phyloP scores from a whole-genome alignment of 2,329 filamentous ascomycete genomes.

The Stenocarpella maydis region DNA sequence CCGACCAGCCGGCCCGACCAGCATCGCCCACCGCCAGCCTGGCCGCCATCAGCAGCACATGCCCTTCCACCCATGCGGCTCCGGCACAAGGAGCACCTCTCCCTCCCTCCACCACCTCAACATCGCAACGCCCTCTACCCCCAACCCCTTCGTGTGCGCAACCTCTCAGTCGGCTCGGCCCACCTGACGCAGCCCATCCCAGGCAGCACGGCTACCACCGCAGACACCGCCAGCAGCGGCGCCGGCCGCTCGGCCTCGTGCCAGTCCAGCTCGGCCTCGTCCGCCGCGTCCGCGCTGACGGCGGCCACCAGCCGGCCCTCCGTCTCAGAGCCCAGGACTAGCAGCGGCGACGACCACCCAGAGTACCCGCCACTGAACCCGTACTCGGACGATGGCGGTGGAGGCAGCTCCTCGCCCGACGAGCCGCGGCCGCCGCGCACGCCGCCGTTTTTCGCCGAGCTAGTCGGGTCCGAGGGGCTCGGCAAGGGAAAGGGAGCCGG shows the following conservation, averaged over 20 bases:
- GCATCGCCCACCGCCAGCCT: background rate
- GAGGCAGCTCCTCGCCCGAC: slow-evolving; percentile 15
- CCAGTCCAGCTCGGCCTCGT: background rate
- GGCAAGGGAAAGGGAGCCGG: background rate
- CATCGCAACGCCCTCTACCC: slow-evolving; percentile 9
- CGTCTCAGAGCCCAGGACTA: slow-evolving; percentile 3
- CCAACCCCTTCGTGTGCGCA: slow-evolving; percentile 30
- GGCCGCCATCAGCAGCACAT: background rate
- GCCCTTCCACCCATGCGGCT: background rate
- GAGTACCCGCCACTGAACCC: slow-evolving; percentile 44
- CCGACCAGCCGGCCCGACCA: background rate
- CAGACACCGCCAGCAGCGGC: background rate
- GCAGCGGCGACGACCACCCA: slow-evolving; percentile 31
- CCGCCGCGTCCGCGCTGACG: background rate
- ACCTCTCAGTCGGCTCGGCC: slow-evolving; percentile 12
- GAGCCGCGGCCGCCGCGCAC: slow-evolving; percentile 32
- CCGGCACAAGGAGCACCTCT: background rate
- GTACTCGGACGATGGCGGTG: slow-evolving; percentile 35
- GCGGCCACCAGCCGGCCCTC: background rate
- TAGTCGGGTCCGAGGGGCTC: slow-evolving; percentile 16
- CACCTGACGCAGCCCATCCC: background rate
- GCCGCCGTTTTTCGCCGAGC: slow-evolving; percentile 34
- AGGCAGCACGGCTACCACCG: background rate
- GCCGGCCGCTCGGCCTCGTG: background rate
- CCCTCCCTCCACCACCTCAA: background rate